Conservation (phyloP, 1,139 yeast genomes). For the Geotrichum reessii region DNA sequence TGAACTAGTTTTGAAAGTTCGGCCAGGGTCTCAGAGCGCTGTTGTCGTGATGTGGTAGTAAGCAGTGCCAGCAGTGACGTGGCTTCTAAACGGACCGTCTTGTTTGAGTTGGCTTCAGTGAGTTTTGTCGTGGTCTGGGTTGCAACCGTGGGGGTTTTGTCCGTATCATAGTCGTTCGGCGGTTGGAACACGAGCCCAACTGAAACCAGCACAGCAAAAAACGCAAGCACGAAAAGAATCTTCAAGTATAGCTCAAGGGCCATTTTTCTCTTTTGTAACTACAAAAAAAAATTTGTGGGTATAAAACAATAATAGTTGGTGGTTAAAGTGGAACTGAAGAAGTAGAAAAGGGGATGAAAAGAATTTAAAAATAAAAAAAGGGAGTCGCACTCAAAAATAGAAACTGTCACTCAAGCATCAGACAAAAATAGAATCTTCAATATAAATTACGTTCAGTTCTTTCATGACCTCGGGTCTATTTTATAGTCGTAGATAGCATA, state of each 20-base stretch:
- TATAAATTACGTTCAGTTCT: no score
- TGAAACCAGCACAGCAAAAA: neutral
- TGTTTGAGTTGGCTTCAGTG: neutral
- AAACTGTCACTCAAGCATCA: no score
- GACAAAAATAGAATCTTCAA: no score
- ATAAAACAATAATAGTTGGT: neutral
- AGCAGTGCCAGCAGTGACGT: neutral
- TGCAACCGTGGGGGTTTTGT: neutral
- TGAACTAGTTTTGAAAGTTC: neutral
- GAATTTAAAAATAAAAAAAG: neutral
- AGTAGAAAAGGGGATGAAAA: neutral
- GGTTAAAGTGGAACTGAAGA: neutral
- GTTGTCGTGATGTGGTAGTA: neutral
- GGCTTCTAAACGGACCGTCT: neutral
- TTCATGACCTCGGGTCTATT: no score
- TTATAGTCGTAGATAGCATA: neutral
- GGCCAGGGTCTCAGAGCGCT: neutral
- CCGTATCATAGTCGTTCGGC: neutral
- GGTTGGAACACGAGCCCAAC: neutral
- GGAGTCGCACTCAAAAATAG: neutral
- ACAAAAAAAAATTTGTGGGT: neutral
- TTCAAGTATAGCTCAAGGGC: neutral
- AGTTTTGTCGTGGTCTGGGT: neutral
- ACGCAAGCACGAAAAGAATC: neutral
- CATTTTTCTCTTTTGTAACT: neutral